Conservation (phyloP, 2,329 filamentous ascomycete genomes). For the Epichloe festucae region DNA sequence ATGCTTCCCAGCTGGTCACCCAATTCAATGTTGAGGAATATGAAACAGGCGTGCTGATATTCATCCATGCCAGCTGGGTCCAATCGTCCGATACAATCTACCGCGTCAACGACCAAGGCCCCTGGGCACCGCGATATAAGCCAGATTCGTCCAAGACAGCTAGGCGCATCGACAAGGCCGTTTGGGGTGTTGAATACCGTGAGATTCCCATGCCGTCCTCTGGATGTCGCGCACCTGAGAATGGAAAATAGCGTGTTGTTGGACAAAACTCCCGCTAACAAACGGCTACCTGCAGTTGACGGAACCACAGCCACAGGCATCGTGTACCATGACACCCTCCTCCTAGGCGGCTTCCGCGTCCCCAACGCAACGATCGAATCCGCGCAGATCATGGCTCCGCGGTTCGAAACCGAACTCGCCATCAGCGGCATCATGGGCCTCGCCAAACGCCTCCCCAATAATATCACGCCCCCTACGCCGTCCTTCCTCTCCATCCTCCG, state of each 20-base stretch:
- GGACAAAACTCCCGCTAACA: neutral
- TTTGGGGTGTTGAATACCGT: constrained; percentile 38
- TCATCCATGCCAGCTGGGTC: constrained; percentile 31
- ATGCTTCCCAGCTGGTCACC: neutral
- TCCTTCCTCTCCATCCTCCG: constrained; percentile 32
- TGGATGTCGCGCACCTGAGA: constrained; percentile 5
- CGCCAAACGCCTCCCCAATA: constrained; percentile 31
- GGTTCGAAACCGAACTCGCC: constrained; percentile 27
- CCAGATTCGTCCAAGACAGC: constrained; percentile 33
- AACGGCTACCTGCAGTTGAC: constrained; percentile 22
- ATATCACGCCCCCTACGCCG: constrained; percentile 28
- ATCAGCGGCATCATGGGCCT: constrained; percentile 41
- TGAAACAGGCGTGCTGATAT: constrained; percentile 1
- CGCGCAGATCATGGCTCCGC: constrained; percentile 28
- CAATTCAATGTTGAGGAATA: too few relatives aligned
- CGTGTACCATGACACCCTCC: constrained; percentile 37
- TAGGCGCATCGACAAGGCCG: constrained; percentile 25
- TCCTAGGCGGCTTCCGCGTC: constrained; percentile 31
- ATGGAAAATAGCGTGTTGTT: neutral
- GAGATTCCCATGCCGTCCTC: constrained; percentile 16
- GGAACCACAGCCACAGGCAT: constrained; percentile 31
- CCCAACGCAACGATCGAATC: constrained; percentile 35
- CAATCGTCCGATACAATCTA: constrained; percentile 35
- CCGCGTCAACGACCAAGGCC: constrained; percentile 19
- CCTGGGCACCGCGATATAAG: constrained; percentile 27